These are phyloP conservation scores for Aegilops longissima DNA, from an alignment of 176 grass and related monocot species.

Conservation along the genomic window DNA sequence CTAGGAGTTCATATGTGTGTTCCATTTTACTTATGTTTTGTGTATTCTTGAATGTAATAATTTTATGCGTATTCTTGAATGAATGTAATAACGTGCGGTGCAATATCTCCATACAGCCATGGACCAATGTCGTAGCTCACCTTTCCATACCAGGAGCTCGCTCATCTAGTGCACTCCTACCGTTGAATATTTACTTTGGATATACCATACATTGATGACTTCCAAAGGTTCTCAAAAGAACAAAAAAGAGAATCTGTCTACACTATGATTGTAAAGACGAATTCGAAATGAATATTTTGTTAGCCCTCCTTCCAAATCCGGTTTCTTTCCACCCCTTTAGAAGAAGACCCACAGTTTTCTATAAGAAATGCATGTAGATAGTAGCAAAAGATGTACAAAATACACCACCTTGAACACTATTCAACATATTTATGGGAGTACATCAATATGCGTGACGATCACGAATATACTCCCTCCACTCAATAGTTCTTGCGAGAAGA, in stretches of 20 bases:
- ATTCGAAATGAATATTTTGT: background rate
- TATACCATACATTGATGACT: slow-evolving; percentile 19
- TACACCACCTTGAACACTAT: too few relatives aligned
- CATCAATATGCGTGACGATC: too few relatives aligned
- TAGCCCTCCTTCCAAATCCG: too few relatives aligned
- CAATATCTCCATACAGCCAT: slow-evolving; percentile 4
- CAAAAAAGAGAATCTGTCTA: background rate
- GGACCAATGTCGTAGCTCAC: slow-evolving; percentile 22
- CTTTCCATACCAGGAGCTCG: slow-evolving; percentile 35
- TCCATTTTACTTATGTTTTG: background rate
- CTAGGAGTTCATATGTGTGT: background rate
- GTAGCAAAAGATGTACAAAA: too few relatives aligned
- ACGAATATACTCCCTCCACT: too few relatives aligned
- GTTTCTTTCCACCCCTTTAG: too few relatives aligned
- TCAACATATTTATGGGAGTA: too few relatives aligned
- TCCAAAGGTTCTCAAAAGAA: slow-evolving; percentile 44
- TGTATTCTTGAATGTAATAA: background rate
- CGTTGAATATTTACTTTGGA: background rate
- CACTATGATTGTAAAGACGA: background rate
- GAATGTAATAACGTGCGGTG: background rate
- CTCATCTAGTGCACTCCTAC: background rate
- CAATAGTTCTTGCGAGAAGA: too few relatives aligned
- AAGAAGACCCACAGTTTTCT: too few relatives aligned
- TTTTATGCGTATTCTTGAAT: background rate
- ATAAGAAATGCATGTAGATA: too few relatives aligned